phyloP scores from a whole-genome alignment of 2,329 filamentous ascomycete species.

The Neurospora sp. region DNA sequence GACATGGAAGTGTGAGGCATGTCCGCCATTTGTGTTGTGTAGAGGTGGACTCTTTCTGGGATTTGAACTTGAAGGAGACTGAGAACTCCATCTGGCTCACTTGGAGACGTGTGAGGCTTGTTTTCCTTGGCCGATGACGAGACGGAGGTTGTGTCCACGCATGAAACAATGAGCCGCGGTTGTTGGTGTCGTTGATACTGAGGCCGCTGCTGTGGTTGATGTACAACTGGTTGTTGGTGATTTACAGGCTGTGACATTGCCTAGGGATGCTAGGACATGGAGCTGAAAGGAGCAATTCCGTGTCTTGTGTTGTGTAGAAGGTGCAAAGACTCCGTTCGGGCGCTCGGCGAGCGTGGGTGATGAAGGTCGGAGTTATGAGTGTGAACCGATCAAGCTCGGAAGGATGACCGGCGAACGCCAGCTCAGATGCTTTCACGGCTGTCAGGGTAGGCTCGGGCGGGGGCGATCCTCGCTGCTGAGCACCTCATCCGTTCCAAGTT shows the following conservation, averaged over 20 bases:
- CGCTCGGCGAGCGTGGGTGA: neutral
- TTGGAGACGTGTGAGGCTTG: neutral
- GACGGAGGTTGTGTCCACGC: neutral
- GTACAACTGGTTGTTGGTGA: neutral
- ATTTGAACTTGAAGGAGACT: neutral
- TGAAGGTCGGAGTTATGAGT: neutral
- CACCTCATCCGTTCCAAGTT: no score
- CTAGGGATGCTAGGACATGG: neutral
- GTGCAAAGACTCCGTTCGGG: neutral
- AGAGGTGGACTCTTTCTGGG: no score
- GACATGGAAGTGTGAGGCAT: no score
- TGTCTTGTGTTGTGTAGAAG: neutral
- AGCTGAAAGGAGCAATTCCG: neutral
- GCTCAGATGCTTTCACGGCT: constrained; percentile 9
- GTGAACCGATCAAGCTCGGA: neutral
- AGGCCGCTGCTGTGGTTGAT: neutral
- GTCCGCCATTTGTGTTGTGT: no score
- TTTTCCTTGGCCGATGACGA: neutral
- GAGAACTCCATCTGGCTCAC: neutral
- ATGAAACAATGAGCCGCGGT: neutral
- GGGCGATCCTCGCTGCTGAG: neutral
- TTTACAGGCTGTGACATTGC: neutral
- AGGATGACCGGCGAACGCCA: neutral
- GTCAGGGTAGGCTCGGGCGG: constrained; percentile 12
- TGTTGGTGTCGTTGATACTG: neutral